phyloP scores from a whole-genome alignment of 1,284 basidiomycete species.

The Austroboletus niveus region DNA sequence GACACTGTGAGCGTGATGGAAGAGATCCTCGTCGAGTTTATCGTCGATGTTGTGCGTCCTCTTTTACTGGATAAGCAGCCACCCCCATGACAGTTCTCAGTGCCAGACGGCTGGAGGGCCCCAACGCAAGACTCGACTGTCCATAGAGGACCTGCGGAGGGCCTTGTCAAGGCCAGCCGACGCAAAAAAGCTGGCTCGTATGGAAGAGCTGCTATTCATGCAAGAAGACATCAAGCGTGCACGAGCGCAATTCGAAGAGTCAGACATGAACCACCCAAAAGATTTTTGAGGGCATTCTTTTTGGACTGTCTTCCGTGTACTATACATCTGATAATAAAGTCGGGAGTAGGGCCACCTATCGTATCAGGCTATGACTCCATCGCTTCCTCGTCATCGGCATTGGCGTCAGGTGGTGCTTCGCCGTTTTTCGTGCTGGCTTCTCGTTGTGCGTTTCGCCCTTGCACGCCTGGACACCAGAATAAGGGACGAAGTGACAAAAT shows the following conservation, averaged over 20 bases:
- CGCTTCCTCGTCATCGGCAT: conserved; percentile 43
- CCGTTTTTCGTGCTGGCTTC: conserved; percentile 18
- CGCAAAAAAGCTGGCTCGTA: conserved; percentile 81
- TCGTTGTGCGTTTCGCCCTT: conserved; percentile 43
- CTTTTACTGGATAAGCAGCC: conserved; percentile 12
- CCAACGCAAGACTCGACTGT: conserved; percentile 68
- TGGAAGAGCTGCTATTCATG: conserved; percentile 89
- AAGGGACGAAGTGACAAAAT: conserved; percentile 11
- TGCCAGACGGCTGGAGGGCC: conserved; percentile 68
- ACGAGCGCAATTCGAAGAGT: conserved; percentile 72
- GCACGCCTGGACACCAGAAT: conserved; percentile 45
- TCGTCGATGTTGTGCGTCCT: conserved; percentile 77
- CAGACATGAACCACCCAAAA: conserved; percentile 54
- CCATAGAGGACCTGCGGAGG: conserved; percentile 78
- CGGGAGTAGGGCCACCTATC: too few relatives aligned
- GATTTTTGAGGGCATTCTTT: conserved; percentile 36
- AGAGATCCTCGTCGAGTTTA: conserved; percentile 90
- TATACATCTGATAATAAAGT: background rate
- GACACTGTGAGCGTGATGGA: conserved; percentile 92
- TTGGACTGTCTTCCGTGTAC: conserved; percentile 4
- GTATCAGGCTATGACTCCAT: conserved; percentile 55
- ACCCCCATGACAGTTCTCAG: conserved; percentile 37
- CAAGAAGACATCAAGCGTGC: conserved; percentile 91
- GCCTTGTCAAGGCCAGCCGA: conserved; percentile 75
- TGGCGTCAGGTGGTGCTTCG: conserved; percentile 23